Percentiles rank a stretch among this genome's conserved stretches.
Evolutionary conservation across 805 yeast species (phyloP).

Genomic region (Spathaspora girioi): DNA sequence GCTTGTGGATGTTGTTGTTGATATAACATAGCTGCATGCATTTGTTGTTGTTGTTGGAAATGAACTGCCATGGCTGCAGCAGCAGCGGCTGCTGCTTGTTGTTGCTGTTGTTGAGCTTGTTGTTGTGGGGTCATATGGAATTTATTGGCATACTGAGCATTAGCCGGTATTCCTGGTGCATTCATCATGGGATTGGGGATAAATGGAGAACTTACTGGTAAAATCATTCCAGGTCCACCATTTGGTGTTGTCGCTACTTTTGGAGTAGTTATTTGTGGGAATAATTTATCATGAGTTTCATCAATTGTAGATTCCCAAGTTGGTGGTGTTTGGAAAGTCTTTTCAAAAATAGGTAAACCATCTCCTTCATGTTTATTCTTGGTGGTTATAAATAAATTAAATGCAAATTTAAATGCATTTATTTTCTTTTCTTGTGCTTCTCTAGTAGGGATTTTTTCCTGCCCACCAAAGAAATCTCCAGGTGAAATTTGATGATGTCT

Average conservation of each 20-base stretch:
- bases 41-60: slow-evolving; percentile 35
- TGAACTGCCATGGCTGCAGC: slow-evolving; percentile 25
- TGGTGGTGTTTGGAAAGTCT: slow-evolving; percentile 70
- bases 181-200: slow-evolving; percentile 29
- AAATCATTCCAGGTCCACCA: slow-evolving; percentile 12
- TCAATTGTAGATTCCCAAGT: slow-evolving; percentile 67
- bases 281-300: slow-evolving; percentile 50
- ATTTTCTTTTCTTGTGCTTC: slow-evolving; percentile 31
- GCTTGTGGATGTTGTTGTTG: slow-evolving; percentile 29
- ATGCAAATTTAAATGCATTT: slow-evolving; percentile 38
- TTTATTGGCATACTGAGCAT: slow-evolving; percentile 11
- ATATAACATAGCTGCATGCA: slow-evolving; percentile 36
- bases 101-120: slow-evolving; percentile 12
- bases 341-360: slow-evolving; percentile 42
- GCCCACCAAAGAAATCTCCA: slow-evolving; percentile 41
- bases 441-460: slow-evolving; percentile 33
- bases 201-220: slow-evolving; percentile 20
- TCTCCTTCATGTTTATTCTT: slow-evolving; percentile 25
- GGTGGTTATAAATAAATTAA: slow-evolving; percentile 52
- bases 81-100: slow-evolving; percentile 10
- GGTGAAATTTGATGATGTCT: slow-evolving; percentile 38
- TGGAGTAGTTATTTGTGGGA: slow-evolving; percentile 36
- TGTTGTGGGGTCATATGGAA: slow-evolving; percentile 30
- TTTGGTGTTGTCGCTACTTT: slow-evolving; percentile 7
- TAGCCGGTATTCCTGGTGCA: slow-evolving; percentile 13